Evolutionary conservation across 2,329 filamentous ascomycete species (phyloP).

Genomic region (Niveomyces coronatus): DNA sequence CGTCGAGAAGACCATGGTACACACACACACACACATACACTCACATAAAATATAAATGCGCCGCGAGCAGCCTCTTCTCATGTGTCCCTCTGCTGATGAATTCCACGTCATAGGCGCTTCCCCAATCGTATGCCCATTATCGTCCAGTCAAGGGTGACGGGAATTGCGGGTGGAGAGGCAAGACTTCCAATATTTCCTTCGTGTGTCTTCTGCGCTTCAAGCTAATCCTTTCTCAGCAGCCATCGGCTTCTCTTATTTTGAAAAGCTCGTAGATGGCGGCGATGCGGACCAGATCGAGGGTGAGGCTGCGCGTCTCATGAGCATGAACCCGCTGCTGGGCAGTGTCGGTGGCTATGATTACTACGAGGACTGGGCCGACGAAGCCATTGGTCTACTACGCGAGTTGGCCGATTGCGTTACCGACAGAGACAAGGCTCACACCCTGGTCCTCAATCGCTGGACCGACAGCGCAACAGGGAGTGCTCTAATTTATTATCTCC

Average conservation of each 20-base stretch:
- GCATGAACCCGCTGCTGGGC: constrained; percentile 59
- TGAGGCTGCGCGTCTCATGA: constrained; percentile 63
- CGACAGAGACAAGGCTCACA: constrained; percentile 45
- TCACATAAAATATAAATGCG: too few relatives aligned
- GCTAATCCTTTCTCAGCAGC: constrained; percentile 40
- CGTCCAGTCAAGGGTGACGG: constrained; percentile 85
- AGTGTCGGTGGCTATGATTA: constrained; percentile 60
- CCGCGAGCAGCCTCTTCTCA: neutral
- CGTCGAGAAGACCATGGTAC: constrained; percentile 78
- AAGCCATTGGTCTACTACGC: constrained; percentile 57
- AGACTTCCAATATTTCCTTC: constrained; percentile 23
- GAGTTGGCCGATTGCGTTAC: constrained; percentile 50
- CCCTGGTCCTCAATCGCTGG: constrained; percentile 54
- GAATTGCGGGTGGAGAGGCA: constrained; percentile 97
- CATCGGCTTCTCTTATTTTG: constrained; percentile 87
- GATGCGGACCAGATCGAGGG: constrained; percentile 54
- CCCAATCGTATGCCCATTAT: constrained; percentile 76
- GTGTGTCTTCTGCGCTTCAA: neutral
- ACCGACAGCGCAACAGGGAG: constrained; percentile 60
- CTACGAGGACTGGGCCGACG: constrained; percentile 74
- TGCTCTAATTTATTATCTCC: constrained; percentile 73
- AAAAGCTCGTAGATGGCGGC: constrained; percentile 62
- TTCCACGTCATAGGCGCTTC: constrained; percentile 50
- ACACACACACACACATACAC: too few relatives aligned
- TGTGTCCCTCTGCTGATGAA: neutral